Evolutionary conservation across 2,329 filamentous ascomycete species (phyloP).

Genomic region (Chaetoscypha palmicola): DNA sequence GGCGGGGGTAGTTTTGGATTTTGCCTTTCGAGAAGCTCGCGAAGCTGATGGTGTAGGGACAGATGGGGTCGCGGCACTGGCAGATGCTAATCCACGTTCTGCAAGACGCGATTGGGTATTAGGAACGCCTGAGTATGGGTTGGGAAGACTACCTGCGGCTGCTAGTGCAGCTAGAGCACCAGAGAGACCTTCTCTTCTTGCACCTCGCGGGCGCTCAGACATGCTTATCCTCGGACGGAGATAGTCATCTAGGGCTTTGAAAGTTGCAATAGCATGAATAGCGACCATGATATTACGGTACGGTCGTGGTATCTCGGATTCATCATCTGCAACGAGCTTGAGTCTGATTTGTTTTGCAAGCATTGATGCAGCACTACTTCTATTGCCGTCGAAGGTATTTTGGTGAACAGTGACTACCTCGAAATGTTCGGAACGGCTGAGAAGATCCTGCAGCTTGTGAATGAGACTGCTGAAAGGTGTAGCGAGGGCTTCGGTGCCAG

Average conservation of each 20-base stretch:
- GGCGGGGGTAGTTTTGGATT: slow-evolving; percentile 39
- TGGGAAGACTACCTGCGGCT: slow-evolving; percentile 59
- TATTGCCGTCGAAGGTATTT: slow-evolving; percentile 81
- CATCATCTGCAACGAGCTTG: slow-evolving; percentile 80
- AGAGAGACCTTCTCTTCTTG: slow-evolving; percentile 56
- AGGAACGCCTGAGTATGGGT: slow-evolving; percentile 32
- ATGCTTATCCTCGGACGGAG: slow-evolving; percentile 81
- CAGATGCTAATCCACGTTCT: slow-evolving; percentile 25
- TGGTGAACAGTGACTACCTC: slow-evolving; percentile 95
- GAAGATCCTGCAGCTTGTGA: slow-evolving; percentile 88
- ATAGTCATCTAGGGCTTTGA: slow-evolving; percentile 95
- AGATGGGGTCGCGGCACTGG: slow-evolving; percentile 31
- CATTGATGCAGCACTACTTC: slow-evolving; percentile 91
- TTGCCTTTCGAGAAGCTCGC: slow-evolving; percentile 30
- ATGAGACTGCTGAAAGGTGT: slow-evolving; percentile 88
- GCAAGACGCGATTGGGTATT: slow-evolving; percentile 25
- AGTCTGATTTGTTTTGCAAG: slow-evolving; percentile 90
- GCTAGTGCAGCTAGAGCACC: slow-evolving; percentile 71
- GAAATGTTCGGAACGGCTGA: slow-evolving; percentile 96
- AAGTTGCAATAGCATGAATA: slow-evolving; percentile 96
- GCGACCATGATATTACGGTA: slow-evolving; percentile 97
- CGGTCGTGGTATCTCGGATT: slow-evolving; percentile 77
- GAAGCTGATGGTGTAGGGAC: slow-evolving; percentile 33
- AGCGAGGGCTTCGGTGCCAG: slow-evolving; percentile 59
- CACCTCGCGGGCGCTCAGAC: slow-evolving; percentile 62